Evolutionary conservation across 257 asterid species (phyloP), one percentile per base, ranked within the genome.

Genomic region (Phtheirospermum japonicum): DNA sequence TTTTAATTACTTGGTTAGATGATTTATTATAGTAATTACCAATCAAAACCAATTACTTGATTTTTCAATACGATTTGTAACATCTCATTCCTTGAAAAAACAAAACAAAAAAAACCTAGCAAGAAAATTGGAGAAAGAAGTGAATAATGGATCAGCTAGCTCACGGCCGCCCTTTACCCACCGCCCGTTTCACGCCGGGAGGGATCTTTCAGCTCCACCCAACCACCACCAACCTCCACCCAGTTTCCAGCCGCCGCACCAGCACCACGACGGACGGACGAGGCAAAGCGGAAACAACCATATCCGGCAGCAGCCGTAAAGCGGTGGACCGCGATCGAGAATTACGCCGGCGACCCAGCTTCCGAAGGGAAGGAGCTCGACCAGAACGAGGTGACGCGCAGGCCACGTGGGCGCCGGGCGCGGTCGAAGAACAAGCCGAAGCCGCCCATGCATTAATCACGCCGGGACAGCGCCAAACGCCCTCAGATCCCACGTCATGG

Each of bases 391-490:
- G 83, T 8, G 4, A 71, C 75, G 4, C 80, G 95, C 14, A 68
- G 89, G 5, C 95, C 98, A 0, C 80, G 96, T n/a, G 95, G 98
- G 2, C 58, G 98, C 3, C 96, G 95, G 0, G 70, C 98, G 1
- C 95, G 96, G 6, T 88, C 98, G 0, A 88, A 90, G 57, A 88
- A 84, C 78, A 90, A 85, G 60, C 94, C 96, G 0, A 91, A 88
- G 45, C 96, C 98, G 1, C 98, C 98, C 0, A 88, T 91, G n/a
- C 61, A 88, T n/a, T 91, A 33, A 84, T 91, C 77, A 91, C 96
- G n/a, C 0, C 85, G 98, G 0, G 98, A 91, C 71, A 88, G 94
- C 56, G 88, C 98, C 5, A n/a, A 88, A 91, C 36, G 96, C 98
- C 0, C 87, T 88, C 64, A 68, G 88, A 61, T 91, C 98, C 55